Conservation (phyloP, 306 rosid genomes). For the Clitoria ternatea region DNA sequence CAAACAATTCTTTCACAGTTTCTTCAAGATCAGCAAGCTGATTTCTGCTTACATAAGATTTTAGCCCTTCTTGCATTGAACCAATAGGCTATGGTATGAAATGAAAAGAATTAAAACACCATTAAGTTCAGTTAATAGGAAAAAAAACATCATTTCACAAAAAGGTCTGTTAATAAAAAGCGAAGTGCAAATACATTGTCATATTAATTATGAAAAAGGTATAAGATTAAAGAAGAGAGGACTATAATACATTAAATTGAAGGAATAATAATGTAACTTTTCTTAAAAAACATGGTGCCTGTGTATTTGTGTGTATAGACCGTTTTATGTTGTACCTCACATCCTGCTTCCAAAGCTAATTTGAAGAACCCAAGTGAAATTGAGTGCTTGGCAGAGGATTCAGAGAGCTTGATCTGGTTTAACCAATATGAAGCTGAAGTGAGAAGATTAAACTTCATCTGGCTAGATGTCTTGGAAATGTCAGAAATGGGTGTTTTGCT, state of each 20-base stretch:
- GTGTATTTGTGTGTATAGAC: background rate
- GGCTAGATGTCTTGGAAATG: slow-evolving; percentile 31
- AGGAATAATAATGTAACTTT: background rate
- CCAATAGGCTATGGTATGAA: slow-evolving; percentile 42
- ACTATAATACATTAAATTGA: no score
- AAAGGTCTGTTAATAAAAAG: no score
- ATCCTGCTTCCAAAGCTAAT: slow-evolving; percentile 76
- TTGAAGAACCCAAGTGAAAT: slow-evolving; percentile 87
- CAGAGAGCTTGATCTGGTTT: slow-evolving; percentile 80
- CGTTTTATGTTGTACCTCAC: slow-evolving; percentile 50
- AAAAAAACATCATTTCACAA: background rate
- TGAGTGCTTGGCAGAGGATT: slow-evolving; percentile 66
- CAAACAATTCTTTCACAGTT: slow-evolving; percentile 49
- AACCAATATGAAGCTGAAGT: slow-evolving; percentile 81
- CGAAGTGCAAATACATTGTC: no score
- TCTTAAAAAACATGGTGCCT: background rate
- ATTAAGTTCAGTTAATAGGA: background rate
- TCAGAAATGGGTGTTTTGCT: slow-evolving; percentile 56
- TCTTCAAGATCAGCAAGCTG: slow-evolving; percentile 46
- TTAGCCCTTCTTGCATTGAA: slow-evolving; percentile 58
- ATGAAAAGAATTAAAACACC: background rate
- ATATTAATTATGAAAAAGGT: no score
- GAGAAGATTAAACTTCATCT: slow-evolving; percentile 44
- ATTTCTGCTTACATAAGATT: slow-evolving; percentile 50
- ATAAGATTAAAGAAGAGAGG: no score